Percentiles rank a stretch among this genome's conserved stretches.
Conservation (phyloP, 1,139 yeast species). For the Hanseniaspora sp. region DNA sequence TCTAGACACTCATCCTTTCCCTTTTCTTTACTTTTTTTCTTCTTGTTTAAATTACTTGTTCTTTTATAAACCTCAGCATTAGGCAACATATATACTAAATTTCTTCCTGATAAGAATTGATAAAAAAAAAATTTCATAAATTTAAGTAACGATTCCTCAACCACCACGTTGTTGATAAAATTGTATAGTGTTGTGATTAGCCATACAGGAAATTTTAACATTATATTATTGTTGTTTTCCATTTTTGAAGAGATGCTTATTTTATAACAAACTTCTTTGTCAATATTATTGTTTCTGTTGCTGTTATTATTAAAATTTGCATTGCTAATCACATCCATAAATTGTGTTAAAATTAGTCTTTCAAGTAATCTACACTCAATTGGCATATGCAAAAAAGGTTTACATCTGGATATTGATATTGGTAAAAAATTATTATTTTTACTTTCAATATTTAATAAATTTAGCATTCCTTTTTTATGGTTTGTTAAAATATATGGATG, state of each 20-base stretch:
- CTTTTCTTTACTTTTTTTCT: not conserved
- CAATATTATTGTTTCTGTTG: no score
- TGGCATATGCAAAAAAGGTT: not conserved
- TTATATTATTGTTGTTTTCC: no score
- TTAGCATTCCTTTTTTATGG: not conserved
- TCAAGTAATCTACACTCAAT: not conserved
- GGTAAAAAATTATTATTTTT: not conserved
- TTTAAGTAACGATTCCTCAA: not conserved
- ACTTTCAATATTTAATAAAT: no score
- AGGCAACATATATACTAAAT: not conserved
- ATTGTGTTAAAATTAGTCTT: no score
- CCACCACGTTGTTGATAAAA: not conserved
- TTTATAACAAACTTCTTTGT: no score
- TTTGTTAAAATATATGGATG: no score
- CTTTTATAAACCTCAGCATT: not conserved
- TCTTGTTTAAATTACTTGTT: not conserved
- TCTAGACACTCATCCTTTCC: no score
- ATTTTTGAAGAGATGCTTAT: no score
- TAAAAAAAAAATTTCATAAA: not conserved
- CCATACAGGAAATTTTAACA: no score
- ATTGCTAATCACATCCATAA: no score
- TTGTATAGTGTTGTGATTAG: no score
- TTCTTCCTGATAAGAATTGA: not conserved
- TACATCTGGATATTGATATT: not conserved
- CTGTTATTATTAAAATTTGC: no score